Base-by-base conservation (phyloP, 192 early-diverging fungal species). In the Coemansia sp. region DNA sequence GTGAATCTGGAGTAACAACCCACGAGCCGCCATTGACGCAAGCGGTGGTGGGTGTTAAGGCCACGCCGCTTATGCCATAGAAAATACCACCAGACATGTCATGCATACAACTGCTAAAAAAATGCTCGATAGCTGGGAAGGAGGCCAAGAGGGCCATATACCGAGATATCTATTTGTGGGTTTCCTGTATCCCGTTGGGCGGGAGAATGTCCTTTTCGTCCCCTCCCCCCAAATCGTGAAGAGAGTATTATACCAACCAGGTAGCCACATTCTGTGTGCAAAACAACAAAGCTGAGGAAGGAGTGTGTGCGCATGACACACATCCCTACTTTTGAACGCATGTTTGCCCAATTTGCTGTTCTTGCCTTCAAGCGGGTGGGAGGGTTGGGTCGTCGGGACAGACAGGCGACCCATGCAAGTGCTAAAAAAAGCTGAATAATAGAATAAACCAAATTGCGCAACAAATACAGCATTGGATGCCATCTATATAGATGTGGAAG, bases 11-110 rank as follows among this genome's bases (percentile, higher is more conserved):
- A 30, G 28, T 44, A 44, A 14, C 38, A 44, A 44, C 14, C 12
- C 38, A 1, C 14, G 38, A 44, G 38, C 38, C 56, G 22, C 56
- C 34, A 58, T 58, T 41, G 56, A 58, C 56, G 56, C 56, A 58
- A 58, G 19, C n/a, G 24, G 34, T 57, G 19, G 31, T 38, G 31
- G 31, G 32, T 28, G 24, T 2, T 34, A 56, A 12, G 9, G 22
- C 2, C 55, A 56, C 22, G 10, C 22, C 50, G 50, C 50, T 19
- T 26, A 23, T 52, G 3, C 55, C 22, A 34, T 5, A n/a, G 5
- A 44, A 25, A 59, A 38, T 56, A 19, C 55, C 55, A 56, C 55
- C 38, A 14, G 38, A 44, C 14, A 16, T 44, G 38, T 44, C 38
- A 44, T 44, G 38, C 38, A 2, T 44, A 44, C 14, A 44, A 44